Conservation (phyloP, 1,139 yeast genomes). For the Petasospora rhodanensis region DNA sequence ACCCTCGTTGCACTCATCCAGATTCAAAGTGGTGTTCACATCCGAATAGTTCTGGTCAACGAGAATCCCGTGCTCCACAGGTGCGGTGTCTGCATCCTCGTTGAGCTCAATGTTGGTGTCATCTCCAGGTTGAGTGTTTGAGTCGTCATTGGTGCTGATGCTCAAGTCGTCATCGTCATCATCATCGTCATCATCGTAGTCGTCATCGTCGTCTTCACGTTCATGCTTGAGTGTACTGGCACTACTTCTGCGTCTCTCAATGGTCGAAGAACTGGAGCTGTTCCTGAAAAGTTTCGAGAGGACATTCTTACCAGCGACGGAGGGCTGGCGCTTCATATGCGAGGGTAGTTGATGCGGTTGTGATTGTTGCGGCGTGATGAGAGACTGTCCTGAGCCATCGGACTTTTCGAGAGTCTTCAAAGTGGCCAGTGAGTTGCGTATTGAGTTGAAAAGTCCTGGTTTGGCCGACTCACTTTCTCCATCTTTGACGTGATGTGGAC, state of each 20-base stretch:
- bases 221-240: constrained; percentile 8
- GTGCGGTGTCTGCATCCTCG: constrained; percentile 13
- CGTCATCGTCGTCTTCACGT: constrained; percentile 15
- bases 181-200: constrained; percentile 15
- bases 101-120: constrained; percentile 12
- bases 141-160: constrained; percentile 7
- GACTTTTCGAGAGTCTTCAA: constrained; percentile 6
- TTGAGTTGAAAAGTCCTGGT: constrained; percentile 12
- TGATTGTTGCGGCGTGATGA: neutral
- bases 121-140: neutral
- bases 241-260: constrained; percentile 6
- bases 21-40: constrained; percentile 11
- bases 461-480: too few species aligned
- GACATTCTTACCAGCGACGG: constrained; percentile 16
- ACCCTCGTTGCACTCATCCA: constrained; percentile 8
- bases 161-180: constrained; percentile 17
- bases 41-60: constrained; percentile 24
- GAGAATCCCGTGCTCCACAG: constrained; percentile 20
- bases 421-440: constrained; percentile 16
- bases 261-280: constrained; percentile 16
- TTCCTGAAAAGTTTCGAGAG: constrained; percentile 24
- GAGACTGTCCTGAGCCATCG: neutral
- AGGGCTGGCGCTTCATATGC: constrained; percentile 5
- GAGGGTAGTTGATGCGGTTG: neutral
- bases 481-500: neutral